Evolutionary conservation across 352 stramenopile genomes (phyloP).

Genomic region (Globisporangium solare): DNA sequence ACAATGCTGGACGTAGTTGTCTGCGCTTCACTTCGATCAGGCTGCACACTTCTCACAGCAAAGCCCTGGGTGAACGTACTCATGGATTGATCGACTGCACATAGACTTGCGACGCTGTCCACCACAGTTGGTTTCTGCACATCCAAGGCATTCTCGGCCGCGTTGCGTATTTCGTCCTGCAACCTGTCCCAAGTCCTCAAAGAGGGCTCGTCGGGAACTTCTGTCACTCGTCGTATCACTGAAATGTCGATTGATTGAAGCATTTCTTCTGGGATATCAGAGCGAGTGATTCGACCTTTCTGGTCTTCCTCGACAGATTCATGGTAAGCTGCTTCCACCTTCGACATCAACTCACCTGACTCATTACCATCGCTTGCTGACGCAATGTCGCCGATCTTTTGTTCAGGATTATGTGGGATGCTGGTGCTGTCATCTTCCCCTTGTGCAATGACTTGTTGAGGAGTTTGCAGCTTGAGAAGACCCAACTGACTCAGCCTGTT

Average conservation of each 20-base stretch:
- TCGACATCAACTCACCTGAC: background rate
- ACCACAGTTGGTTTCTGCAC: conserved; percentile 1
- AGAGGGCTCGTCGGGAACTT: background rate
- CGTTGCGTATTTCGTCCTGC: too few relatives aligned
- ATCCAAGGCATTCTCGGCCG: background rate
- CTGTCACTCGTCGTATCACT: background rate
- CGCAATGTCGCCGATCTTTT: background rate
- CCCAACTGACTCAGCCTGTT: conserved; percentile 55
- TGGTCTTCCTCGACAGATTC: background rate
- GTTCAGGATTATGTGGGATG: background rate
- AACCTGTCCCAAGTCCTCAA: too few relatives aligned
- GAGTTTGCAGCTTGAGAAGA: conserved; percentile 31
- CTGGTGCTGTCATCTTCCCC: background rate
- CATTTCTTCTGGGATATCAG: conserved; percentile 41
- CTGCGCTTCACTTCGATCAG: background rate
- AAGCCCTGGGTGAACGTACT: conserved; percentile 46
- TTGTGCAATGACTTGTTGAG: conserved; percentile 1
- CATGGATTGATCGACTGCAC: conserved; percentile 27
- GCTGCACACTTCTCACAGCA: conserved; percentile 1
- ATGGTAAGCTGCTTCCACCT: background rate
- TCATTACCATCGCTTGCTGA: background rate
- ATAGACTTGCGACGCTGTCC: conserved; percentile 5
- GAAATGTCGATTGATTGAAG: conserved; percentile 38
- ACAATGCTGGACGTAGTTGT: background rate
- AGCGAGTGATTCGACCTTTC: background rate